Base-by-base conservation (phyloP, 2,329 filamentous ascomycete species). In the Xylaria hypoxylon region DNA sequence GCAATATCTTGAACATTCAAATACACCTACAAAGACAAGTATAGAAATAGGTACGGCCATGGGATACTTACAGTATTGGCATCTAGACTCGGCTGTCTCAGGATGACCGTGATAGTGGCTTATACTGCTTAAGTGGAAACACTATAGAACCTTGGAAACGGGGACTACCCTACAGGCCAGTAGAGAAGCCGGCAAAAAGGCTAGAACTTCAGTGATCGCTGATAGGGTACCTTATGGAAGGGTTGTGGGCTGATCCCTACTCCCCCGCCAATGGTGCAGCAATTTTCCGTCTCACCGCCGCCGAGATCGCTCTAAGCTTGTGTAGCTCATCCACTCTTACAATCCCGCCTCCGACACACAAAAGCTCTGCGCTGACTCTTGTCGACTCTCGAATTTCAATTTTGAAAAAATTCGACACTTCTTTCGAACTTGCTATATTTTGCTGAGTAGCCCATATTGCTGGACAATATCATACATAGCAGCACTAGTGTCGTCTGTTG, bases 221-320 rank as follows among this genome's bases (percentile, higher is more conserved):
- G 31, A 33, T 33, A 33, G 31, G 31, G 5, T 10, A 33, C 31
- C 31, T n/a, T n/a, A n/a, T 33, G 35, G 35, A 15, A 38, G 13
- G 35, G 11, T 10, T 38, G 35, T 38, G 35, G 11, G 55, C 53
- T 38, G 26, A 47, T 28, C 63, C 42, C 50, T 53, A 60, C 70
- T 70, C 68, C 26, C 22, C 60, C 70, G 68, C 70, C 69, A 73
- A 67, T 70, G 55, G 66, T 42, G 52, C 55, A 17, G 53, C 62
- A 65, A 64, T 68, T 60, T 70, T 67, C 69, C 70, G 72, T 73
- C 71, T 73, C 71, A 74, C 67, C 72, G 74, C 74, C 73, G 74
- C 74, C 74, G 74, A 75, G 70, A 68, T 75, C 73, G 74, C 72
- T 71, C 51, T 24, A 60, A 68, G 47, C 58, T 69, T 33, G 26